Base-by-base conservation (phyloP, 305 asterid genomes). In the Fraxinus dipetala region DNA sequence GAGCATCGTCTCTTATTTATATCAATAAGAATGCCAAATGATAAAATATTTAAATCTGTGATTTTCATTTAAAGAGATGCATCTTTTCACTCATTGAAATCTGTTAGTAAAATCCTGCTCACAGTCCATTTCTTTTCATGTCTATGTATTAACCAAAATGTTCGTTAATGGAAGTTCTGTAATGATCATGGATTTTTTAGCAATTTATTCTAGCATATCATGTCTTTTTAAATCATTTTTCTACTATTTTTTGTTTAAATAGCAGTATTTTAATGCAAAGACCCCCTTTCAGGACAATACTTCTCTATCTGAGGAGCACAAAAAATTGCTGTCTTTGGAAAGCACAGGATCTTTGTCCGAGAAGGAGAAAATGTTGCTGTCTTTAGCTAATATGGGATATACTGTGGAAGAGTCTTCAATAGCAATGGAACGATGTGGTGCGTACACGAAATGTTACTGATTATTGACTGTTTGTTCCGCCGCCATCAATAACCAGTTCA, bases 381-480 rank as follows among this genome's bases (percentile, higher is more conserved):
- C 84, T 16, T 86, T 96, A 40, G 89, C 84, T 26, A 87, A 91
- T 36, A 96, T 96, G 99, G 99, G 99, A 36, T 96, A 92, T 81
- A 22, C 91, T 7, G 54, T 81, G 86, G 94, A 93, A 36, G 40
- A 86, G 86, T 94, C 94, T 43, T 48, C 87, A 28, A 83, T 84
- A 82, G 99, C 99, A 31, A 85, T 94, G 89, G 91, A 93, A 7
- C 91, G 97, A 94, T 92, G 96, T 84, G 94, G 98, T 94, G 26
- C 0, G 93, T 88, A 35, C 81, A 74, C 76, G 59, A 22, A 65
- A 18, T 36, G 26, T 24, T 28, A 59, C 30, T 78, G 40, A 24
- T 75, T 32, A 77, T 45, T 76, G 22, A 4, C 20, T 16, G 7
- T 51, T 51, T 51, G 20, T 51, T 51, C 61, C 14, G 79, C 20